Evolutionary conservation across 202 grass and related monocot genomes (phyloP).

Genomic region (Saccharum hybrid): DNA sequence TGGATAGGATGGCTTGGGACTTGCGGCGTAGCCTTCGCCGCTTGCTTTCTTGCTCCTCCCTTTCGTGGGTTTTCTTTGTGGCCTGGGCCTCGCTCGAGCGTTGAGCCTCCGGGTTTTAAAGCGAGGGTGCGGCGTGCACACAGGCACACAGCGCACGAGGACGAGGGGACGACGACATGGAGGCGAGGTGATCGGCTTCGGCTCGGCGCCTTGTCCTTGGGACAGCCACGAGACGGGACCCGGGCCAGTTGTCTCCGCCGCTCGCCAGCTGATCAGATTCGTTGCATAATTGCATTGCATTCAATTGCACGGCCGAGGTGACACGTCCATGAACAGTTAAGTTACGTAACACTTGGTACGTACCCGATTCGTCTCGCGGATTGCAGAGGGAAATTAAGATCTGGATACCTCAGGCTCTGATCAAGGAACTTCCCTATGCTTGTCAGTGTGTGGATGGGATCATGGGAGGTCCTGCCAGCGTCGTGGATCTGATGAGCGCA

Average conservation of each 20-base stretch:
- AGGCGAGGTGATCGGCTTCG: background rate
- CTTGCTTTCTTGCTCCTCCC: background rate
- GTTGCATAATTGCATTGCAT: background rate
- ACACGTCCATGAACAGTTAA: background rate
- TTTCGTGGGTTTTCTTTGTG: background rate
- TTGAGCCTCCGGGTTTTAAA: slow-evolving; percentile 8
- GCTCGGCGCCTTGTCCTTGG: background rate
- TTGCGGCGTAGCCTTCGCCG: background rate
- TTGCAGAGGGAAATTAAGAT: background rate
- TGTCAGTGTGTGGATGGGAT: background rate
- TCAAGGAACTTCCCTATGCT: background rate
- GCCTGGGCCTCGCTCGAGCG: background rate
- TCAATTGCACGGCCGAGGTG: background rate
- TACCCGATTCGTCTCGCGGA: background rate
- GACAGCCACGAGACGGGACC: background rate
- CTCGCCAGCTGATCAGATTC: background rate
- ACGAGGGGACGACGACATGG: background rate
- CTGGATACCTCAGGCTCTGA: background rate
- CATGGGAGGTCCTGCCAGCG: background rate
- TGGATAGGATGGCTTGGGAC: background rate
- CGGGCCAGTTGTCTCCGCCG: background rate
- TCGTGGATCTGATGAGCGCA: background rate
- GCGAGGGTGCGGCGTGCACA: no score
- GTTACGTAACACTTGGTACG: background rate
- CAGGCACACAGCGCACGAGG: no score